phyloP scores from a whole-genome alignment of 1,284 basidiomycete species.

The Sphaerobolus stellatus region DNA sequence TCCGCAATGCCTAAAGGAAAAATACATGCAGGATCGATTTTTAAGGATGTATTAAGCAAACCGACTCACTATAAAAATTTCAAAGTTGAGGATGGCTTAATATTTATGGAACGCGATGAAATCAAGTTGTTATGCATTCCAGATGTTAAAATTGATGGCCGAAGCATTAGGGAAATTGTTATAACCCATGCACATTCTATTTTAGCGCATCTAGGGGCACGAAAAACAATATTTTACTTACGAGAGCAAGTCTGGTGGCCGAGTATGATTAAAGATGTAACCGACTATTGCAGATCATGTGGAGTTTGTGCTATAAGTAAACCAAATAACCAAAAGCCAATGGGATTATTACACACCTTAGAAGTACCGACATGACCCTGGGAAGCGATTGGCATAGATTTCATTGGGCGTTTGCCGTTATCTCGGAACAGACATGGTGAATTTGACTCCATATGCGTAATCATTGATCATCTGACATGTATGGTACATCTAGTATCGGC shows the following conservation, averaged over 20 bases:
- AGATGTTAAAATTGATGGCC: conserved; percentile 19
- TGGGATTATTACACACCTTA: conserved; percentile 34
- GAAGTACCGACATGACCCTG: conserved; percentile 33
- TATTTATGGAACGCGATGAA: conserved; percentile 11
- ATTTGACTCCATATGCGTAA: conserved; percentile 31
- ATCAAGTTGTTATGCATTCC: conserved; percentile 36
- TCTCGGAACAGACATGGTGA: conserved; percentile 26
- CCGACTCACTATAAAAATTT: conserved; percentile 16
- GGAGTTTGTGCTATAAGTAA: conserved; percentile 30
- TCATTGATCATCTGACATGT: conserved; percentile 35
- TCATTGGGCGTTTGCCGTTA: conserved; percentile 38
- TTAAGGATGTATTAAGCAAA: conserved; percentile 6
- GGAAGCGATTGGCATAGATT: conserved; percentile 43
- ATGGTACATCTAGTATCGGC: conserved; percentile 33
- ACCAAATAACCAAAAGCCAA: conserved; percentile 30
- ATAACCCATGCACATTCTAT: conserved; percentile 34
- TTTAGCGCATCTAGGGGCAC: conserved; percentile 32
- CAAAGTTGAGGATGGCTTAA: conserved; percentile 1
- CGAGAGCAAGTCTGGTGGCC: conserved; percentile 37
- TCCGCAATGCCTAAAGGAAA: conserved; percentile 1
- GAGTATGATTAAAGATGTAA: conserved; percentile 26
- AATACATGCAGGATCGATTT: conserved; percentile 14
- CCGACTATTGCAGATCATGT: conserved; percentile 30
- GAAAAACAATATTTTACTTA: conserved; percentile 32
- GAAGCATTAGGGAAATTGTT: conserved; percentile 30